Base-by-base conservation (phyloP, 768 basidiomycete genomes). In the Pulveroboletus sp. region DNA sequence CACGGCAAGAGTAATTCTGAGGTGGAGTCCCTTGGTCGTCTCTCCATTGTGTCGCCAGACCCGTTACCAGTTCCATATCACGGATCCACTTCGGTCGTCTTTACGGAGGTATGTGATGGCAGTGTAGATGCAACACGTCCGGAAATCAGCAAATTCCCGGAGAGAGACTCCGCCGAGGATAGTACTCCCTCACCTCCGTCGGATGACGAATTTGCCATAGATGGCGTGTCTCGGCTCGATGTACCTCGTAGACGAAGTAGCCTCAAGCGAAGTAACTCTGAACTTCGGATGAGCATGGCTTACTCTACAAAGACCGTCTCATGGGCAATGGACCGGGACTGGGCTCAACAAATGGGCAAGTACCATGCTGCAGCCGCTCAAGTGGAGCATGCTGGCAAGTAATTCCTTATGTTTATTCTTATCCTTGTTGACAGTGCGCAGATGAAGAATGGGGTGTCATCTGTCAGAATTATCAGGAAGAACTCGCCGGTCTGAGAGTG, bases 261-360 rank as follows among this genome's bases (percentile, higher is more conserved):
- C 57, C 75, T 87, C 55, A 85, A 79, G 65, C 78, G 82, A 49
- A 71, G 69, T 18, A 77, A 75, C 57, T 72, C 68, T 51, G 71
- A 70, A 43, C 70, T 74, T 60, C 64, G 69, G 47, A 68, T 77
- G 52, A 79, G 76, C 37, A 58, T 73, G 55, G 69, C 65, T 31
- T 80, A 83, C 52, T 70, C 80, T 27, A 66, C 74, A 15, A 88
- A 88, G 68, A 77, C 79, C 6, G 85, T 88, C 8, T 84, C 84
- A 33, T 88, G 85, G 85, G 85, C 86, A 24, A 86, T 85, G 67
- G 77, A 82, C 51, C 76, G 73, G 11, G 83, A 83, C 46, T 75
- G 81, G 69, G 72, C 75, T 26, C 74, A 74, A 8, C 81, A 82
- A 56, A 71, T 84, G 50, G 71, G 74, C 32, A 78, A 78, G 53